Evolutionary conservation across 441 rosid genomes (phyloP).

Genomic region (Adansonia grandidieri): DNA sequence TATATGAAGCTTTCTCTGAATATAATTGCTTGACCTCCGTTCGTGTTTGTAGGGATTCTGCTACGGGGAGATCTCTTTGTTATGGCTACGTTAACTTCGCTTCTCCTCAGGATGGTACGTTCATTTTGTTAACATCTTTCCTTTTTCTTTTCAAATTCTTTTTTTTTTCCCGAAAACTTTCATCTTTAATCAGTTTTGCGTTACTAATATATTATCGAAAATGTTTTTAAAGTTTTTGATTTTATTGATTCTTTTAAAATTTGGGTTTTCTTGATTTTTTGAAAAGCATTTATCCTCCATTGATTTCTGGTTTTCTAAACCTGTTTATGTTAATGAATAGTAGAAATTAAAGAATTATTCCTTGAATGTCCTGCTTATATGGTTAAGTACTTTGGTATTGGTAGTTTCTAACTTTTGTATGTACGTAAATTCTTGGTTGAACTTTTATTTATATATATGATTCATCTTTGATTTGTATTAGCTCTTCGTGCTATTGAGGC

Average conservation of each 20-base stretch:
- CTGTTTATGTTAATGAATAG: too few relatives aligned
- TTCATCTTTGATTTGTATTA: slow-evolving; percentile 27
- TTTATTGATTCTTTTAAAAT: not conserved
- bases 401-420: too few relatives aligned
- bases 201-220: too few relatives aligned
- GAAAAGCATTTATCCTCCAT: not conserved
- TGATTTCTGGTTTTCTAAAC: too few relatives aligned
- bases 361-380: not conserved
- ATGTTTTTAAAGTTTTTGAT: too few relatives aligned
- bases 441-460: not conserved
- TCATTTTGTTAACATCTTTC: not conserved
- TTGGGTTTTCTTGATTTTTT: not conserved
- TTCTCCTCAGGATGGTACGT: slow-evolving; percentile 47
- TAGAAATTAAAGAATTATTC: not conserved
- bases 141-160: not conserved
- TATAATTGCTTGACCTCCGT: slow-evolving; percentile 66
- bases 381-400: not conserved
- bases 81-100: slow-evolving; percentile 83
- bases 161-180: not conserved
- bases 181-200: too few relatives aligned
- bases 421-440: not conserved
- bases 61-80: slow-evolving; percentile 67
- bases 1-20: slow-evolving; percentile 59
- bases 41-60: slow-evolving; percentile 67
- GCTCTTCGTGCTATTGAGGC: slow-evolving; percentile 51